Evolutionary conservation across 352 stramenopile species (phyloP), one percentile per base, ranked within the genome.

Genomic region (Achlya hypogyna): DNA sequence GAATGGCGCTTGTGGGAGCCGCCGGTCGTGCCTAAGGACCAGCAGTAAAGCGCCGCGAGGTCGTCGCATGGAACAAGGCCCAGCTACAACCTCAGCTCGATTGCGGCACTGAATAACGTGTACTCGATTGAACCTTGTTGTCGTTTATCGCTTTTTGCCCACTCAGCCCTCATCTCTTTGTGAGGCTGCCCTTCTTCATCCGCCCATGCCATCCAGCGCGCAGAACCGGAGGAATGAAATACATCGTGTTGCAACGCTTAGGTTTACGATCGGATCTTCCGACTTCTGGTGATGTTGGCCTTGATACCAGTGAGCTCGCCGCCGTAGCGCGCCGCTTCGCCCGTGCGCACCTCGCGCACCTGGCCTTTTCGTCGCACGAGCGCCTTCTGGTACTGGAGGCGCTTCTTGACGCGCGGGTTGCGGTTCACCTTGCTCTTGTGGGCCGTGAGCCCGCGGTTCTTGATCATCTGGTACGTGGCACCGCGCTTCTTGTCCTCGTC

Each of bases 331-430:
- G 81, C 81, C 32, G 82, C 83, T 63, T 96, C 88, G 74, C 86
- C 86, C 60, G 88, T 79, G 42, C 88, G 84, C 35, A 96, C 82
- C 67, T 98, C 91, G 64, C 95, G 88, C 51, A 99, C 96, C 63
- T 98, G 93, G 77, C 96, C 96, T 81, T 98, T 99, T 75, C 96
- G 85, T 71, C 91, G 80, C 71, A 98, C 98, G 29, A 98, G 74
- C n/a, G 96, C 96, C 81, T 98, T 98, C 65, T 93, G 85, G 81
- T 98, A 99, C 75, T 98, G 91, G 73, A 98, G 75, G 62, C 96
- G 84, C 75, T 99, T 99, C 88, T 99, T 99, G 58, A 99, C 91
- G 70, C 97, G 91, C 54, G 97, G 97, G 75, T 99, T 99, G 47
- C 97, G 87, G 78, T 99, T 99, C 63, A 98, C 80, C 75, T 99